Evolutionary conservation across 2,329 filamentous ascomycete genomes (phyloP).

Genomic region (Talaromyces pinophilus): DNA sequence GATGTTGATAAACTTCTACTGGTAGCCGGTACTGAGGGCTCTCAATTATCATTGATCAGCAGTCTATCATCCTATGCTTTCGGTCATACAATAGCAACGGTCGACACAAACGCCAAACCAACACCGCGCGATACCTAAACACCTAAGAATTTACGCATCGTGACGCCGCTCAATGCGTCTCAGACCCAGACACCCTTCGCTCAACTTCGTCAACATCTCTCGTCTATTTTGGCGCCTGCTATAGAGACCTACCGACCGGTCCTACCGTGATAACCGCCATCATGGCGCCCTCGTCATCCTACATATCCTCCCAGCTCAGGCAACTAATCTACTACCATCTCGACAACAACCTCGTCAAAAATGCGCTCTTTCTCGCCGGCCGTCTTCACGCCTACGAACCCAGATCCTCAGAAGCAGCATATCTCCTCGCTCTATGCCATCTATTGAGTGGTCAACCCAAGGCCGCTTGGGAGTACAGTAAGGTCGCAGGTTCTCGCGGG

Average conservation of each 20-base stretch:
- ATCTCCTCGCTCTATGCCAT: slow-evolving; percentile 82
- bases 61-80: neutral
- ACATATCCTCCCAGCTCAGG: slow-evolving; percentile 62
- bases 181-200: neutral
- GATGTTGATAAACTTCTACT: neutral
- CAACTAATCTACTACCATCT: slow-evolving; percentile 72
- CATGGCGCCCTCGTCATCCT: slow-evolving; percentile 59
- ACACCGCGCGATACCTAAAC: neutral
- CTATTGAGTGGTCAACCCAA: slow-evolving; percentile 78
- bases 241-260: neutral
- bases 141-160: slow-evolving; percentile 6
- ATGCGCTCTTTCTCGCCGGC: slow-evolving; percentile 91
- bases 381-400: slow-evolving; percentile 82
- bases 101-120: neutral
- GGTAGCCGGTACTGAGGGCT: neutral
- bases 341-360: slow-evolving; percentile 85
- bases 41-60: neutral
- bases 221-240: slow-evolving; percentile 1
- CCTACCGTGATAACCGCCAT: slow-evolving; percentile 24
- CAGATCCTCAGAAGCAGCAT: slow-evolving; percentile 74
- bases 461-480: slow-evolving; percentile 81
- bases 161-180: slow-evolving; percentile 20
- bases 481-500: slow-evolving; percentile 68
- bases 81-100: neutral
- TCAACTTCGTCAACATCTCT: neutral